phyloP scores from a whole-genome alignment of 768 basidiomycete species.

The Megacollybia marginata region DNA sequence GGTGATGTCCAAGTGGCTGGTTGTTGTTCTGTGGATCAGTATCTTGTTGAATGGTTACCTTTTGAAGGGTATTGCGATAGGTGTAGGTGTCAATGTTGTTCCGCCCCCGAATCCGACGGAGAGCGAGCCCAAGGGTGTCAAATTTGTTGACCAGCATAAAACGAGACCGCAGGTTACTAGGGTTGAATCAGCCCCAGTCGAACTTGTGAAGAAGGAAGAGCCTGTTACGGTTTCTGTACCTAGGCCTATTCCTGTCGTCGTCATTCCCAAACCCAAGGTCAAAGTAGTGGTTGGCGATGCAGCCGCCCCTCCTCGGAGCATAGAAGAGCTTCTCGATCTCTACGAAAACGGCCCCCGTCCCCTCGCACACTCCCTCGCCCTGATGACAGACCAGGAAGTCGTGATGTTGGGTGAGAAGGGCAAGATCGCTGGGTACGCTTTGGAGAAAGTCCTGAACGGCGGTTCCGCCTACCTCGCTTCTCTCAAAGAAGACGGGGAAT shows the following conservation, averaged over 20 bases:
- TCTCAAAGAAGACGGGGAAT: background rate
- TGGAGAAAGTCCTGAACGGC: conserved; percentile 82
- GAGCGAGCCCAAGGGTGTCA: conserved; percentile 16
- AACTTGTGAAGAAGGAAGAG: conserved; percentile 49
- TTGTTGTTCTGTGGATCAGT: conserved; percentile 76
- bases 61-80: conserved; percentile 76
- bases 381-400: conserved; percentile 87
- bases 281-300: conserved; percentile 16
- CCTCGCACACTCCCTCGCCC: conserved; percentile 43
- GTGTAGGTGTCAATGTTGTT: conserved; percentile 24
- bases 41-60: conserved; percentile 91
- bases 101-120: conserved; percentile 16
- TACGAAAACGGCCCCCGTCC: conserved; percentile 70
- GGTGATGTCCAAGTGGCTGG: conserved; percentile 91
- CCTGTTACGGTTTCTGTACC: conserved; percentile 37
- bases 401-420: conserved; percentile 83
- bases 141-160: conserved; percentile 5
- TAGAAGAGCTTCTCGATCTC: conserved; percentile 75
- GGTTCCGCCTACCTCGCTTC: background rate
- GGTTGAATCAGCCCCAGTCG: conserved; percentile 4
- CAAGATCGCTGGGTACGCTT: conserved; percentile 90
- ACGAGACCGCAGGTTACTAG: conserved; percentile 6
- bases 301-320: conserved; percentile 31
- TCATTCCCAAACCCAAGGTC: background rate
- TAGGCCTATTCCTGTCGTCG: background rate